These are phyloP conservation scores for Tetracladium setigerum DNA, from an alignment of 495 filamentous ascomycete genomes.

Conservation along the genomic window DNA sequence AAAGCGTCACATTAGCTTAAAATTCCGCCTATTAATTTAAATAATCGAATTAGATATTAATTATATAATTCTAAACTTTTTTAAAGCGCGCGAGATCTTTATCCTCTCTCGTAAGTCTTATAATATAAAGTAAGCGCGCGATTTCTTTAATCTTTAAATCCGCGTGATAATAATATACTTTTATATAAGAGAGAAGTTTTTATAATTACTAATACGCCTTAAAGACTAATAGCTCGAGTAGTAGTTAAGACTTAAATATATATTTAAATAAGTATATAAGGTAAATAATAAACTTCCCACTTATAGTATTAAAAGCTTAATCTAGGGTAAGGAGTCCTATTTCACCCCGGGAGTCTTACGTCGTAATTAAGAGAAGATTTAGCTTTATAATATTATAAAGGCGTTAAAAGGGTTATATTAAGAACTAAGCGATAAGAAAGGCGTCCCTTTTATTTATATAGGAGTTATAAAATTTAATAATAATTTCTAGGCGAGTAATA, in stretches of 20 bases:
- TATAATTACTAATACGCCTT: slow-evolving; percentile 11
- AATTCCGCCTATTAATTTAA: slow-evolving; percentile 3
- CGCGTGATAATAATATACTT: not conserved
- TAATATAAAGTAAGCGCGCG: slow-evolving; percentile 1
- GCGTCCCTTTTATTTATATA: slow-evolving; percentile 1
- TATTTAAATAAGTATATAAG: slow-evolving; percentile 1
- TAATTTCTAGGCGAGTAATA: slow-evolving; percentile 1
- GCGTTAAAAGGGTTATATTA: slow-evolving; percentile 11
- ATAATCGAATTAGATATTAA: slow-evolving; percentile 9
- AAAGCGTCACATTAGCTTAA: slow-evolving; percentile 6
- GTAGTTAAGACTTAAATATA: not conserved
- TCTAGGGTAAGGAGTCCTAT: slow-evolving; percentile 1
- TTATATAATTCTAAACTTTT: slow-evolving; percentile 3
- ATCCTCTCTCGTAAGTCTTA: slow-evolving; percentile 5
- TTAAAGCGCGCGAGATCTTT: slow-evolving; percentile 5
- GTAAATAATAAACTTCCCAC: slow-evolving; percentile 3
- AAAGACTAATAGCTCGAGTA: not conserved
- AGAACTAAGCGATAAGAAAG: not conserved
- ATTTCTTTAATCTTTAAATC: not conserved
- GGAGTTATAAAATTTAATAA: slow-evolving; percentile 8
- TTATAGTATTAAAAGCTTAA: not conserved
- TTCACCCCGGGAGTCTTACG: slow-evolving; percentile 1
- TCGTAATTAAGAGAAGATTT: slow-evolving; percentile 1
- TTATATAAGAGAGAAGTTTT: slow-evolving; percentile 1
- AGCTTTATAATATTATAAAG: slow-evolving; percentile 2